Evolutionary conservation across 2,329 filamentous ascomycete genomes (phyloP), one percentile per base, ranked within the genome.

Genomic region (Aschersonia sp.): DNA sequence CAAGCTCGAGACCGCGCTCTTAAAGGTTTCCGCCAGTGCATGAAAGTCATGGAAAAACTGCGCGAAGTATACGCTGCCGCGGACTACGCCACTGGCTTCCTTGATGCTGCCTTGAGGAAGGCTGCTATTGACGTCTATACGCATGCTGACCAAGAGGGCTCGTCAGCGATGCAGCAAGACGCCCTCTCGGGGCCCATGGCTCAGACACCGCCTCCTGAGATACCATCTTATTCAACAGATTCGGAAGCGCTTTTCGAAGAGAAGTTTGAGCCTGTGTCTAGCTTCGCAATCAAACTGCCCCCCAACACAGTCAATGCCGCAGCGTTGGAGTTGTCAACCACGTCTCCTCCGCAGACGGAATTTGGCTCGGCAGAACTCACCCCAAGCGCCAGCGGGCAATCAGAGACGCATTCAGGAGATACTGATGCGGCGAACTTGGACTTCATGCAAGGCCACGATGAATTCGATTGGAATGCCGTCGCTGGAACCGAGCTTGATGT

Each of bases 11-110:
- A 85, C 50, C 73, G 78, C 42, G 88, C 86, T 44, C 75, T 88
- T 30, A 78, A 82, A 49, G 86, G 87, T 22, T 95, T 95, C 68
- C 84, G 83, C 56, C 83, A 88, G 61, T 96, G 90, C 67, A 95
- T 96, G 87, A 78, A 82, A 44, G 87, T 95, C 50, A 85, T 96
- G 72, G 82, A 88, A 61, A 83, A 83, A 53, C 73, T 97, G 14
- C 80, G 88, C 39, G 87, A 95, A 58, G 86, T 88, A 32, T 96
- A 97, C 58, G 82, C 88, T 0, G 88, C 89, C 0, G 90, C 90
- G n/a, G 89, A 96, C 63, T 95, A 92, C 57, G 88, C 87, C n/a
- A 90, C 86, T 1, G 86, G 86, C 2, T 96, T 96, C 68, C 73
- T 96, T n/a, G 87, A 94, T 60, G 87, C 88, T 1, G 87, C 88